These are phyloP conservation scores for Phlebiopsis flavidoalba DNA, from an alignment of 768 basidiomycete species.

Conservation along the genomic window DNA sequence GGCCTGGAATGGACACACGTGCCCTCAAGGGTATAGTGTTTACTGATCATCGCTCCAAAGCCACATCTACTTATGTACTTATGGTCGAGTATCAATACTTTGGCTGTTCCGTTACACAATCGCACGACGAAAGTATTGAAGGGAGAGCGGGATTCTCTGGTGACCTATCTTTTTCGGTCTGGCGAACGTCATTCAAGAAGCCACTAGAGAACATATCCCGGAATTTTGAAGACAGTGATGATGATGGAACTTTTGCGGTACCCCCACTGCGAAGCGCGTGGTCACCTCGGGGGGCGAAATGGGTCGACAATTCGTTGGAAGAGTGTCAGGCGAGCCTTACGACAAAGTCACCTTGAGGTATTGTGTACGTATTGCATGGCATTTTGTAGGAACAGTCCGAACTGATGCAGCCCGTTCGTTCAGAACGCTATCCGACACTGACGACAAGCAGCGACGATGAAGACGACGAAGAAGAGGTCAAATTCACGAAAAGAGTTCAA, in stretches of 20 bases:
- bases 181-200: constrained; percentile 66
- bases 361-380: background rate
- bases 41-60: background rate
- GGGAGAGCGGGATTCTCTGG: constrained; percentile 68
- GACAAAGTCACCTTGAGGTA: constrained; percentile 67
- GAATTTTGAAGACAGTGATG: constrained; percentile 48
- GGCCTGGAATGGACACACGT: constrained; percentile 52
- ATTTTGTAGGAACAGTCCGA: background rate
- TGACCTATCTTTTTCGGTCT: constrained; percentile 84
- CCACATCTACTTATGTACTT: background rate
- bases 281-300: constrained; percentile 68
- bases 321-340: constrained; percentile 66
- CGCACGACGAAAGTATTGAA: constrained; percentile 63
- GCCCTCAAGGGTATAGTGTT: constrained; percentile 43
- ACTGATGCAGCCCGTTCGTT: background rate
- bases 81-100: constrained; percentile 63
- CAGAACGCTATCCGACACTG: constrained; percentile 15
- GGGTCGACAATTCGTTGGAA: constrained; percentile 58
- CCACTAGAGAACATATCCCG: constrained; percentile 62
- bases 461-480: constrained; percentile 12
- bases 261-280: constrained; percentile 78
- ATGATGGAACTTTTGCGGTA: constrained; percentile 49
- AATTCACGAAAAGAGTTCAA: constrained; percentile 38
- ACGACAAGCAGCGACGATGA: constrained; percentile 17
- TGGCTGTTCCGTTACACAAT: constrained; percentile 60